Percentiles rank a stretch among this genome's conserved stretches.
These are phyloP conservation scores for Ploettnerulaceae sp. DNA, from an alignment of 2,329 filamentous ascomycete species.

Conservation along the genomic window DNA sequence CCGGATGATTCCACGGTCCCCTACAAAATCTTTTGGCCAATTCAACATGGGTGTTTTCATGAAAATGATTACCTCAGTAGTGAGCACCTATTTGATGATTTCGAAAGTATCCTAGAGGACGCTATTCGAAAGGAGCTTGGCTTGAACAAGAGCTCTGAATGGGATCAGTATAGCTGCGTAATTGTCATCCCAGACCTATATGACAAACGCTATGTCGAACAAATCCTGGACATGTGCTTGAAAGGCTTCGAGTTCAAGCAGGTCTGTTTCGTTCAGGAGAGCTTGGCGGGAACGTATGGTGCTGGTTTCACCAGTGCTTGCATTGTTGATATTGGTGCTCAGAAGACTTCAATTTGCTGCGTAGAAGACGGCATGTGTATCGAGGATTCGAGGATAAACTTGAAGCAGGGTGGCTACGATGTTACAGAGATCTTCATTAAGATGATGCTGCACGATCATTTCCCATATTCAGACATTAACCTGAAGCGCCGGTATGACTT, in stretches of 20 bases:
- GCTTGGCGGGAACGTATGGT: conserved; percentile 88
- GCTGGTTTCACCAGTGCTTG: conserved; percentile 92
- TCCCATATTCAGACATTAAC: conserved; percentile 94
- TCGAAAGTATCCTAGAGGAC: conserved; percentile 80
- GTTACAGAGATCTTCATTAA: conserved; percentile 93
- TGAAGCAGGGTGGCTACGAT: conserved; percentile 90
- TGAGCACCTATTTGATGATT: conserved; percentile 77
- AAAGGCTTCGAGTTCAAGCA: conserved; percentile 84
- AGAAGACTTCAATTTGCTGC: conserved; percentile 95
- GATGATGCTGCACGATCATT: conserved; percentile 96
- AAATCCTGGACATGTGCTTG: conserved; percentile 78
- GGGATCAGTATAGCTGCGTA: conserved; percentile 91
- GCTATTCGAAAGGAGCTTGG: conserved; percentile 83
- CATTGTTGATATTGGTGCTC: conserved; percentile 91
- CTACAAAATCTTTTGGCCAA: conserved; percentile 90
- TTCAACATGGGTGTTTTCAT: conserved; percentile 81
- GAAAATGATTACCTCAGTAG: conserved; percentile 81
- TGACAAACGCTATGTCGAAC: conserved; percentile 87
- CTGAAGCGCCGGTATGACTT: conserved; percentile 87
- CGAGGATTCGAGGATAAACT: conserved; percentile 89
- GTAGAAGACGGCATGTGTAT: conserved; percentile 94
- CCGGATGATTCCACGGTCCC: conserved; percentile 84
- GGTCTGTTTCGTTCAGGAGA: conserved; percentile 94
- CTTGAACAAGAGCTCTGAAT: conserved; percentile 70
- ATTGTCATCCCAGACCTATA: conserved; percentile 96